Conservation (phyloP, 139 green algal genomes). For the Chlamydomonas sphaeroides region DNA sequence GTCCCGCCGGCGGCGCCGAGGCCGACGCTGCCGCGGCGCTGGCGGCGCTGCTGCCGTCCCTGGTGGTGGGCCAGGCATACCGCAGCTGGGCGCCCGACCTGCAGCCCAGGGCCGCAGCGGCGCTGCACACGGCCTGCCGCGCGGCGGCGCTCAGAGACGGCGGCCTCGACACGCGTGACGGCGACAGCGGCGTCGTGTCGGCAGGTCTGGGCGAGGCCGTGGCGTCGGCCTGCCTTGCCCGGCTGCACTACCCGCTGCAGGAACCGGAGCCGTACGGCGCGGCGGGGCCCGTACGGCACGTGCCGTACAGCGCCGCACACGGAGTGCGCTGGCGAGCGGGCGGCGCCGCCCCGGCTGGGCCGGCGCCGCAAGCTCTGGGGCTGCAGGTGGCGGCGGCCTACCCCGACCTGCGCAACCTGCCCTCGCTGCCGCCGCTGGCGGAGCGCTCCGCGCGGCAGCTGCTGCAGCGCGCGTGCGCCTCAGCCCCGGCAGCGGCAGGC, state of each 20-base stretch:
- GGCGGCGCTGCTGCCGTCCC: not conserved
- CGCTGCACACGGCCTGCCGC: not conserved
- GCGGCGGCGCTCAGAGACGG: not conserved
- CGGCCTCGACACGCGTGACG: too few relatives aligned
- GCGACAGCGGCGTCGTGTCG: too few relatives aligned
- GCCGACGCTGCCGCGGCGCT: not conserved
- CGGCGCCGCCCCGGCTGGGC: too few relatives aligned
- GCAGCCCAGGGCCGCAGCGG: not conserved
- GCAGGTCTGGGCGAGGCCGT: too few relatives aligned
- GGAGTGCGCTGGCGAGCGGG: too few relatives aligned
- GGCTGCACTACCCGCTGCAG: slow-evolving; percentile 1
- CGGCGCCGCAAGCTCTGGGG: too few relatives aligned
- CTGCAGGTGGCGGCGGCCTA: not conserved
- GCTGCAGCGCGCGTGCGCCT: too few relatives aligned
- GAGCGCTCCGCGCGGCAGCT: not conserved
- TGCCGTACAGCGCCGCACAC: too few relatives aligned
- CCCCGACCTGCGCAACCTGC: not conserved
- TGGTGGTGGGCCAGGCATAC: slow-evolving; percentile 1
- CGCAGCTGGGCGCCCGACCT: slow-evolving; percentile 2
- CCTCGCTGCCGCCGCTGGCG: not conserved
- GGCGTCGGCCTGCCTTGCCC: not conserved
- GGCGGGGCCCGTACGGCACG: too few relatives aligned
- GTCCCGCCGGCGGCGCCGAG: too few relatives aligned
- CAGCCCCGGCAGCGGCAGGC: too few relatives aligned
- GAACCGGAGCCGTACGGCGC: too few relatives aligned